phyloP scores from a whole-genome alignment of 2,329 filamentous ascomycete genomes.

The Claviceps pusilla region DNA sequence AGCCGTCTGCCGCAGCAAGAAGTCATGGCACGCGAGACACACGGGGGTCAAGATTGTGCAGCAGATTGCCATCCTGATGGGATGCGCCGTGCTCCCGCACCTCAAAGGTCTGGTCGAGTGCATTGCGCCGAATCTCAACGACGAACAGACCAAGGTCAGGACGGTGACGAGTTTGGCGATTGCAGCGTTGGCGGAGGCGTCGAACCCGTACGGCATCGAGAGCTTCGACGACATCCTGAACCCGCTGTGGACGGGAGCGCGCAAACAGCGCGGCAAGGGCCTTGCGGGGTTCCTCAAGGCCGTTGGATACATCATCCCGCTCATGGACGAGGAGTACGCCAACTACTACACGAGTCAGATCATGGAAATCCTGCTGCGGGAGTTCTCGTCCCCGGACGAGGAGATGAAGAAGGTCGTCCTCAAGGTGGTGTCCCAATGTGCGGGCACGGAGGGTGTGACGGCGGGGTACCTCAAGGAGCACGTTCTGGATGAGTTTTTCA shows the following conservation, averaged over 20 bases:
- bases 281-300: slow-evolving; percentile 93
- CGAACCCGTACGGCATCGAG: slow-evolving; percentile 97
- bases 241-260: slow-evolving; percentile 87
- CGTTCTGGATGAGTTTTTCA: slow-evolving; percentile 92
- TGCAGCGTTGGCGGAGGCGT: slow-evolving; percentile 85
- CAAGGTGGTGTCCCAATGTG: slow-evolving; percentile 93
- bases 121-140: slow-evolving; percentile 87
- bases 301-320: slow-evolving; percentile 91
- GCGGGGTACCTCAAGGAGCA: slow-evolving; percentile 90
- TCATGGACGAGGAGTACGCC: slow-evolving; percentile 99
- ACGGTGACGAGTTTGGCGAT: slow-evolving; percentile 93
- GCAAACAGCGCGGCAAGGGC: slow-evolving; percentile 92
- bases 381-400: slow-evolving; percentile 93
- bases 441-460: slow-evolving; percentile 86
- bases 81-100: slow-evolving; percentile 88
- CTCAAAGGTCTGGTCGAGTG: slow-evolving; percentile 93
- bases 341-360: slow-evolving; percentile 98
- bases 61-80: slow-evolving; percentile 97
- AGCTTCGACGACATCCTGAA: slow-evolving; percentile 97
- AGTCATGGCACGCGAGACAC: slow-evolving; percentile 95
- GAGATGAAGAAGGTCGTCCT: slow-evolving; percentile 99
- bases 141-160: slow-evolving; percentile 94
- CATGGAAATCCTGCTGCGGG: slow-evolving; percentile 92
- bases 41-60: slow-evolving; percentile 99
- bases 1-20: slow-evolving; percentile 93